phyloP scores from a whole-genome alignment of 2,329 filamentous ascomycete genomes.

The Fusarium decemcellulare region DNA sequence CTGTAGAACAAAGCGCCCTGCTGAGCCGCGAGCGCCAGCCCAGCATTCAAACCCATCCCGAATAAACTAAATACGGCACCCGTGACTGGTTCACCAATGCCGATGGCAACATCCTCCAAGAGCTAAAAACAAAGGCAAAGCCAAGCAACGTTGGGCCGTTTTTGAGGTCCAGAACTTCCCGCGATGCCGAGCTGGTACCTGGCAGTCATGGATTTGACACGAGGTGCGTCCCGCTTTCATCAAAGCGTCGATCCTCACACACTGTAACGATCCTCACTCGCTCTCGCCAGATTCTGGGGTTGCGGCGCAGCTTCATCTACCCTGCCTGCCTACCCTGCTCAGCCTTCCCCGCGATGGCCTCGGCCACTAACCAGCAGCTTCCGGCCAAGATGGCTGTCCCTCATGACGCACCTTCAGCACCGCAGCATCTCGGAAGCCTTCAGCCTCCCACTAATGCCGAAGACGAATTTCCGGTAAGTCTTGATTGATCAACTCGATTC shows the following conservation, averaged over 20 bases:
- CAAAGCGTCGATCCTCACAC: slow-evolving; percentile 23
- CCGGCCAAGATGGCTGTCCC: slow-evolving; percentile 5
- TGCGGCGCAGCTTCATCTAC: slow-evolving; percentile 19
- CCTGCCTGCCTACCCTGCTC: slow-evolving; percentile 1
- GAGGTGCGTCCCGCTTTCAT: slow-evolving; percentile 12
- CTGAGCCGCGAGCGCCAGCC: not conserved
- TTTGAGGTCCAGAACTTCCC: not conserved
- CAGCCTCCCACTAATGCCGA: slow-evolving; percentile 6
- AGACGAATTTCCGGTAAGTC: slow-evolving; percentile 3
- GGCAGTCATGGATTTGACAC: slow-evolving; percentile 13
- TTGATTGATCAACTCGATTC: not conserved
- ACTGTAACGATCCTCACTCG: slow-evolving; percentile 17
- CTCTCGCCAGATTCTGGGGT: slow-evolving; percentile 8
- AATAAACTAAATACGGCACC: not conserved
- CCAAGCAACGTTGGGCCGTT: slow-evolving; percentile 11
- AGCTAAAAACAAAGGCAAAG: slow-evolving; percentile 3
- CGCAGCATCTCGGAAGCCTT: slow-evolving; percentile 2
- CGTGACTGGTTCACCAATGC: slow-evolving; percentile 1
- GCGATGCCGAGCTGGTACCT: not conserved
- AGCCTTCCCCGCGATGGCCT: slow-evolving; percentile 2
- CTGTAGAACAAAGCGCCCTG: no score
- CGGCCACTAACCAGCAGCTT: slow-evolving; percentile 6
- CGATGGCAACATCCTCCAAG: slow-evolving; percentile 6
- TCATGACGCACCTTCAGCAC: slow-evolving; percentile 16
- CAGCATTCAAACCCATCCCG: not conserved